Base-by-base conservation (phyloP, 2,329 filamentous ascomycete species). In the Fusarium robinianum region DNA sequence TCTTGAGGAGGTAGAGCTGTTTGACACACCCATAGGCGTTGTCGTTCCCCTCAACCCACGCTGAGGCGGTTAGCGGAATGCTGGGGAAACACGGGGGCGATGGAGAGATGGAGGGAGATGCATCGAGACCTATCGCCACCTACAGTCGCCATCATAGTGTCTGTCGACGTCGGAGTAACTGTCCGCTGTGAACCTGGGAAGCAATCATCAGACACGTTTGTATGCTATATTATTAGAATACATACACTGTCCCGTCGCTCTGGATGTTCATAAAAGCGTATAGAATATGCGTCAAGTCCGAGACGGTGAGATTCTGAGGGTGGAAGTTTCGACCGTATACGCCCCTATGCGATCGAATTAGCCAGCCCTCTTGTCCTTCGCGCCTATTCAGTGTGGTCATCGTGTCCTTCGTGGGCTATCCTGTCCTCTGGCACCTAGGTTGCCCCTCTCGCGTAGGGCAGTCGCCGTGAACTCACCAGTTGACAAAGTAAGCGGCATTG, bases 21-120 rank as follows among this genome's bases (percentile, higher is more conserved):
- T 91, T 91, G 32, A 89, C 65, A n/a, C 55, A 64, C 80, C 90
- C 90, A 55, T 91, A 91, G 24, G 86, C 79, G 60, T 94, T 91
- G 41, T 73, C 84, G 2, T 84, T 75, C 0, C 62, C 53, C 16
- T 85, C 81, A 23, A 80, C 79, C 51, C 81, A 54, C 3, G 57
- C 62, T 58, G 5, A 8, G 8, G 10, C 5, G 8, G 18, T 42
- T 9, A 42, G 30, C 5, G n/a, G n/a, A 7, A 17, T 8, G 5
- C 16, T 3, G 23, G 22, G 10, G 9, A 4, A 5, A 15, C 11
- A 4, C 7, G 9, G 18, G 8, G 8, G n/a, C n/a, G n/a, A n/a
- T n/a, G n/a, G n/a, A n/a, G n/a, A n/a, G n/a, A n/a, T n/a, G n/a
- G n/a, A n/a, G n/a, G n/a, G n/a, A n/a, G n/a, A n/a, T n/a, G n/a